These are phyloP conservation scores for Mallotus repandus DNA, from an alignment of 441 rosid genomes.

Conservation along the genomic window DNA sequence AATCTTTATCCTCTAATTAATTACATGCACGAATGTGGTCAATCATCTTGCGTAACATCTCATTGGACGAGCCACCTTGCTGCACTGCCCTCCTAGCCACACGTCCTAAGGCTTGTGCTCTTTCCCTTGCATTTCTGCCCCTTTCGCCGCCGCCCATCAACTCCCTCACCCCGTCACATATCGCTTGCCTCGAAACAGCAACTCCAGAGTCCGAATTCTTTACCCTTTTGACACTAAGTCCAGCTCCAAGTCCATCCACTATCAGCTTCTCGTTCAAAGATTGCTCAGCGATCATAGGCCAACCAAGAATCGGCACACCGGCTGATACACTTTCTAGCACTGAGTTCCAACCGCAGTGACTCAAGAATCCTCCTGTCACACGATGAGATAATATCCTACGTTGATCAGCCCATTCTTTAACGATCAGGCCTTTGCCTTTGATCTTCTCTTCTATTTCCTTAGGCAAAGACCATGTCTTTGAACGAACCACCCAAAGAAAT, in stretches of 20 bases:
- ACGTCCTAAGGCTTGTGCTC: constrained; percentile 23
- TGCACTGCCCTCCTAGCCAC: constrained; percentile 31
- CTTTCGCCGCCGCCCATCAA: constrained; percentile 35
- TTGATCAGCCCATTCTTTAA: constrained; percentile 38
- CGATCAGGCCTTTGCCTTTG: constrained; percentile 26
- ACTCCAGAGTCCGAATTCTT: background rate
- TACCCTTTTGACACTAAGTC: constrained; percentile 13
- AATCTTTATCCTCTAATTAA: no score
- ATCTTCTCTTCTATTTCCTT: constrained; percentile 16
- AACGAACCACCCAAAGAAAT: constrained; percentile 31
- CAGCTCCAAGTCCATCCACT: constrained; percentile 27
- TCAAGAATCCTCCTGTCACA: constrained; percentile 34
- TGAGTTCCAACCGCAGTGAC: constrained; percentile 50
- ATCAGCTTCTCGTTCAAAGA: constrained; percentile 34
- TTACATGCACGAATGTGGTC: constrained; percentile 16
- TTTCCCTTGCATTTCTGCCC: constrained; percentile 36
- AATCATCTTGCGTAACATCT: constrained; percentile 23
- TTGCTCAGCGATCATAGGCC: constrained; percentile 42
- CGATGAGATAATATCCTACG: constrained; percentile 30
- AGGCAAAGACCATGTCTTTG: constrained; percentile 29
- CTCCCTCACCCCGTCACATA: constrained; percentile 33
- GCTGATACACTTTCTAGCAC: constrained; percentile 35
- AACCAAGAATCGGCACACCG: constrained; percentile 35
- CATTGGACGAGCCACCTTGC: constrained; percentile 33
- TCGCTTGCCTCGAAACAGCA: constrained; percentile 18